Conservation (phyloP, 805 yeast genomes). For the Teunomyces funiuensis region DNA sequence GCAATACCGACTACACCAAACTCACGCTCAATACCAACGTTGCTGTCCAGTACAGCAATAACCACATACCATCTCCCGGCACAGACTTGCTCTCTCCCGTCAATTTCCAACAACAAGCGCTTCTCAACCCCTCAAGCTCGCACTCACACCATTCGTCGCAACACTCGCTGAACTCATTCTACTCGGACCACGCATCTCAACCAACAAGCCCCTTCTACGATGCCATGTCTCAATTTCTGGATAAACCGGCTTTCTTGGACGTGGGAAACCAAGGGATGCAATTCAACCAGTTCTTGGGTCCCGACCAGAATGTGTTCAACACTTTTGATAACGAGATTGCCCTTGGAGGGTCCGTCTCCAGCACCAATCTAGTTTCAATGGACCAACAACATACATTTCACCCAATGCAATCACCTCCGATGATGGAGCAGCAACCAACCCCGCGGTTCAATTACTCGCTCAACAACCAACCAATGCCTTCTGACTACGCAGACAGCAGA, state of each 20-base stretch:
- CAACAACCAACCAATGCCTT: conserved; percentile 12
- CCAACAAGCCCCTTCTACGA: conserved; percentile 40
- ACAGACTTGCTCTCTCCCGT: conserved; percentile 1
- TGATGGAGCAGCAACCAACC: conserved; percentile 5
- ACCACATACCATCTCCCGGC: conserved; percentile 12
- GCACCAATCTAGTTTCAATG: conserved; percentile 28
- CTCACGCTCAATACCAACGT: background rate
- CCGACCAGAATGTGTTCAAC: conserved; percentile 10
- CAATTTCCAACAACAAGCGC: background rate
- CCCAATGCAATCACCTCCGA: conserved; percentile 1
- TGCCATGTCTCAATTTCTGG: conserved; percentile 30
- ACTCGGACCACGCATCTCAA: conserved; percentile 38
- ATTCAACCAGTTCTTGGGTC: conserved; percentile 9
- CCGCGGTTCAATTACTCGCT: conserved; percentile 15
- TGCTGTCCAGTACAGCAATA: conserved; percentile 7
- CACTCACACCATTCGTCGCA: conserved; percentile 13
- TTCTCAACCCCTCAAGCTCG: conserved; percentile 9
- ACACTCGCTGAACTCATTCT: conserved; percentile 23
- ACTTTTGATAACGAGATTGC: conserved; percentile 35
- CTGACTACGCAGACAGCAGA: background rate
- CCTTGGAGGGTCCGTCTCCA: conserved; percentile 39
- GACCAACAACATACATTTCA: conserved; percentile 5
- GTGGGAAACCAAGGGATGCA: background rate
- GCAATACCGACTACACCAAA: background rate
- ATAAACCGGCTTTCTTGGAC: conserved; percentile 11